Base-by-base conservation (phyloP, 2,329 filamentous ascomycete species). In the Aureobasidium uvarum region DNA sequence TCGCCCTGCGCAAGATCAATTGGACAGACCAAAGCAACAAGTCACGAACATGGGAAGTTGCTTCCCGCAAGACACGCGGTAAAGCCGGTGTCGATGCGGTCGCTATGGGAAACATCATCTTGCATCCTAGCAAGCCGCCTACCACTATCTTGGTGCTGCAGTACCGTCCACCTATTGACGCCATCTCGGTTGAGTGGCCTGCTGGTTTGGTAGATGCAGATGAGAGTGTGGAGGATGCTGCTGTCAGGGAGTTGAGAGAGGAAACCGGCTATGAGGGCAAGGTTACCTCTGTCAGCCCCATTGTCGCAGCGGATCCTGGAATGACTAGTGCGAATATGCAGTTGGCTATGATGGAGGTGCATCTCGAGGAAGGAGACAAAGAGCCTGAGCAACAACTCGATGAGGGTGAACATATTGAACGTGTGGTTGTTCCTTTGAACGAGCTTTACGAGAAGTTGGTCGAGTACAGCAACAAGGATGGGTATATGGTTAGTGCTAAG, bases 241-340 rank as follows among this genome's bases (percentile, higher is more conserved):
- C 82, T 11, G 75, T 86, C 13, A 77, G 85, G 18, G 85, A 87
- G 74, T 74, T 87, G 50, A 84, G 80, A 67, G 85, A 87, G 73
- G 85, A 87, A 73, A 87, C 85, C 1, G 85, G 85, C n/a, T 87
- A 86, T 71, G 80, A 86, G 69, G 87, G 83, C 51, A 77, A 73
- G 69, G 74, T 76, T 18, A 67, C 79, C 2, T 81, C 85, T 73
- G 82, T 80, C 16, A 83, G 83, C 43, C 84, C 85, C 7, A 75
- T 85, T 67, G 84, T 89, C 80, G 86, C 83, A 68, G 87, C 85
- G 70, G 86, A 84, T 70, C 82, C 82, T 7, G 82, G 82, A 55
- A 72, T 76, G 73, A 75, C 74, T 59, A 74, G 71, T 66, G 72
- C 73, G 62, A 73, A 71, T 50, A 71, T 74, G 36, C 65, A 75